Conservation (phyloP, 495 filamentous ascomycete genomes). For the Pseudevernia furfuracea region DNA sequence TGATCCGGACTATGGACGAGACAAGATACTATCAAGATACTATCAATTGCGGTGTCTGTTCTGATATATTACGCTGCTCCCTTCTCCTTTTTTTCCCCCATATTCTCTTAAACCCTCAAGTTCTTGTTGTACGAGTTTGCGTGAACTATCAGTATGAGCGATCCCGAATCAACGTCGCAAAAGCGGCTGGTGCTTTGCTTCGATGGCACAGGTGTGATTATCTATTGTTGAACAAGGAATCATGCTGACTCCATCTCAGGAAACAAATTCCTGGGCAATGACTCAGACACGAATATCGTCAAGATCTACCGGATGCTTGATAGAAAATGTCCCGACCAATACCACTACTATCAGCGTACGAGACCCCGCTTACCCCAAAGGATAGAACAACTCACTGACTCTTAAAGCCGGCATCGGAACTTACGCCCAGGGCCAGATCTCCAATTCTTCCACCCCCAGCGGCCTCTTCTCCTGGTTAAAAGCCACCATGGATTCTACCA, state of each 20-base stretch:
- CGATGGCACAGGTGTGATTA: conserved; percentile 36
- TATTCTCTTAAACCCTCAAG: too few relatives aligned
- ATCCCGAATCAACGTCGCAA: too few relatives aligned
- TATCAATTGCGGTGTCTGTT: too few relatives aligned
- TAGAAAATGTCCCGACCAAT: conserved; percentile 22
- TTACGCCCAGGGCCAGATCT: background rate
- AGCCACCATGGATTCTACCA: background rate
- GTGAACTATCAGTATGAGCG: too few relatives aligned
- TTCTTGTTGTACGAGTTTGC: too few relatives aligned
- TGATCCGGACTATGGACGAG: too few relatives aligned
- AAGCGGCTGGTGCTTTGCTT: conserved; percentile 33
- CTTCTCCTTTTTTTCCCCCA: too few relatives aligned
- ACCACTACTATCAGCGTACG: conserved; percentile 28
- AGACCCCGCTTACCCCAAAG: background rate
- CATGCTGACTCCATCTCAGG: too few relatives aligned
- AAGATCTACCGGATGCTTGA: conserved; percentile 33
- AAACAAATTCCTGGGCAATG: conserved; percentile 29
- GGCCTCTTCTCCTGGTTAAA: background rate
- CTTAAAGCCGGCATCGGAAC: background rate
- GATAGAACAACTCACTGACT: background rate
- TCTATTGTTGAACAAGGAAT: too few relatives aligned
- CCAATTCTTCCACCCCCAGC: background rate
- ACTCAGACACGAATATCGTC: conserved; percentile 32
- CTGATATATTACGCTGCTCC: too few relatives aligned
- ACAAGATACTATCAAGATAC: too few relatives aligned